Evolutionary conservation across 2,329 filamentous ascomycete species (phyloP), one percentile per base, ranked within the genome.

Genomic region (Alternaria brassicae): DNA sequence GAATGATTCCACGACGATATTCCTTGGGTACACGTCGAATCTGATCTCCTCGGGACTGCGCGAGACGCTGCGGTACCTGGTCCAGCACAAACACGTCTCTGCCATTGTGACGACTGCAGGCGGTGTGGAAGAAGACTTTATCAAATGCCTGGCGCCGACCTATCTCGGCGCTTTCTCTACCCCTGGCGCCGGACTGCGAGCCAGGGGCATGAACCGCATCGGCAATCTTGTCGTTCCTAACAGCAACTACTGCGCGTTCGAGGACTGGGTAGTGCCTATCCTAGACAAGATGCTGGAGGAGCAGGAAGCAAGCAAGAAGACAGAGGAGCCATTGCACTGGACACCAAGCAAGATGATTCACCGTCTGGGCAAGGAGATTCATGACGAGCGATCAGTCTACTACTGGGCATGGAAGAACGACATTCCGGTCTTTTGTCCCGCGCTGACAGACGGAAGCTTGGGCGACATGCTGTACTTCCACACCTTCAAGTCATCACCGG

Each of bases 391-490:
- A 15, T 96, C 91, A 1, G 93, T 98, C 21, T 95, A 93, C 77
- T 97, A 98, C 82, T 99, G 95, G 95, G 94, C 94, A 1, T 96
- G 91, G 81, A 95, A 93, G 81, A 98, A 99, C 80, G 84, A 95
- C 77, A 98, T 99, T 57, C 95, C 95, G 1, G 90, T 99, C 15
- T 99, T 99, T 82, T 98, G 94, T 74, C 95, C 95, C 0, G 95
- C 95, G 6, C 82, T 99, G 70, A 99, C 95, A 0, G 95, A 99
- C 73, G 95, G 95, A 17, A 96, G 92, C 69, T 81, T 99, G 19
- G 95, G 95, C 5, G 95, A 99, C 78, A 99, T 99, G 95, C 84
- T 99, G 39, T 98, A 97, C 80, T 98, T 99, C 78, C 94, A 99
- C 81, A 96, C 93, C 1, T 99, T 93, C 86, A 95, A 94, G 77